These are phyloP conservation scores for Mycena vulgaris DNA, from an alignment of 768 basidiomycete genomes.

Conservation along the genomic window DNA sequence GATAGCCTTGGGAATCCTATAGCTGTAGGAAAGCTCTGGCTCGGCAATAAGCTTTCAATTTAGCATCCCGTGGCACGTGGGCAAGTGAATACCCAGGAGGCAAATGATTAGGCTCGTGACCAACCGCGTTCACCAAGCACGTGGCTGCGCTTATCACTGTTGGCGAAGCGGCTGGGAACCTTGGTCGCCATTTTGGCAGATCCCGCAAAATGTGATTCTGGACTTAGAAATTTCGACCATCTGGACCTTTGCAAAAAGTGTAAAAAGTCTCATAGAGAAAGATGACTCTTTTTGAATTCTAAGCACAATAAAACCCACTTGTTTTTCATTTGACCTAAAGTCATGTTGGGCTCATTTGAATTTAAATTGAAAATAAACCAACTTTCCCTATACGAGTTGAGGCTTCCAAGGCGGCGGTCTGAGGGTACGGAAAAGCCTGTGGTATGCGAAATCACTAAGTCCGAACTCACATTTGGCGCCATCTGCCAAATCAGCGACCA, in stretches of 20 bases:
- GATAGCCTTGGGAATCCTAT: neutral
- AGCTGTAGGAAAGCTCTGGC: too few species aligned
- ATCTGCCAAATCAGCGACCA: slow-evolving; percentile 5
- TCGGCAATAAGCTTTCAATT: neutral
- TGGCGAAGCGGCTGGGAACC: slow-evolving; percentile 1
- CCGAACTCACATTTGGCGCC: too few species aligned
- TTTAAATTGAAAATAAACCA: slow-evolving; percentile 14
- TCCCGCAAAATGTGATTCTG: neutral
- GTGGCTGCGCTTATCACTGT: too few species aligned
- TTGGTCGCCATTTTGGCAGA: neutral
- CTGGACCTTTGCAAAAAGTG: slow-evolving; percentile 14
- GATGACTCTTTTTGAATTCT: slow-evolving; percentile 1
- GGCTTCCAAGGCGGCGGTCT: neutral
- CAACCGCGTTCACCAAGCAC: too few species aligned
- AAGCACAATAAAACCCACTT: slow-evolving; percentile 4
- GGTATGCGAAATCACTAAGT: neutral
- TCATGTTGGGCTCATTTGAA: slow-evolving; percentile 3
- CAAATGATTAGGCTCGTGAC: too few species aligned
- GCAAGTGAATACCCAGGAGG: slow-evolving; percentile 2
- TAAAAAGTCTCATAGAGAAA: slow-evolving; percentile 12
- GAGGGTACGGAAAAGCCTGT: neutral
- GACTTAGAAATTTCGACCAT: slow-evolving; percentile 4
- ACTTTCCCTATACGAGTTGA: slow-evolving; percentile 4
- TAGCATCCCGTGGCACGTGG: neutral
- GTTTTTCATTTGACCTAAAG: slow-evolving; percentile 10